Evolutionary conservation across 2,329 filamentous ascomycete species (phyloP), one percentile per base, ranked within the genome.

Genomic region (Aspergillus viridinutans): DNA sequence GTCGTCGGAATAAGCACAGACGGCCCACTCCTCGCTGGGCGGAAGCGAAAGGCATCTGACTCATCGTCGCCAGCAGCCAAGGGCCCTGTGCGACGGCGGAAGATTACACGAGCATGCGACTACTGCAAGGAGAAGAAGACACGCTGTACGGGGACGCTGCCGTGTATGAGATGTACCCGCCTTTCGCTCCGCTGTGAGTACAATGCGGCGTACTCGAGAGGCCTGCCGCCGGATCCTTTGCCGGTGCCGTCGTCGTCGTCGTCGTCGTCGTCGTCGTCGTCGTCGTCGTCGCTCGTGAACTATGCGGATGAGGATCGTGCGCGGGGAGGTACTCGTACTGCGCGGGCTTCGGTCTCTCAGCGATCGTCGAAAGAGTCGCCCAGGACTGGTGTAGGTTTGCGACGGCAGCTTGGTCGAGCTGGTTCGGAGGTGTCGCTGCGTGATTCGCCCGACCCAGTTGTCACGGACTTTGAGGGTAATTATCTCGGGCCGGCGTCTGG

Each of bases 401-500:
- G 43, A 25, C 56, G 56, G 26, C 48, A 57, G 20, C 29, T 35
- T 14, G 29, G 40, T 6, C 53, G 53, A 42, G 21, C n/a, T 20
- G 49, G 58, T 3, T 62, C 62, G 21, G 60, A 60, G 29, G 48
- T 61, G 10, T 69, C 67, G 1, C 55, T 63, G 26, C 69, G 68
- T 14, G 68, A 68, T 47, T 83, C 79, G 1, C 80, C 77, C 1
- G 80, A 77, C 50, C 74, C 75, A 3, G 75, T 72, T 4, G 74
- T 76, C 21, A 77, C 80, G 1, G 80, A 83, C 58, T 77, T 82
- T 10, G 78, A 81, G 60, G 81, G 80, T 1, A 81, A 85, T 52
- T 81, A 82, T 59, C 74, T 83, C n/a, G 82, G 83, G 9, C 78
- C 79, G 14, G 80, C 82, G 3, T 77, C 82, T 66, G 66, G 78